Conservation (phyloP, 2,329 filamentous ascomycete species). For the Diaporthe sp. region DNA sequence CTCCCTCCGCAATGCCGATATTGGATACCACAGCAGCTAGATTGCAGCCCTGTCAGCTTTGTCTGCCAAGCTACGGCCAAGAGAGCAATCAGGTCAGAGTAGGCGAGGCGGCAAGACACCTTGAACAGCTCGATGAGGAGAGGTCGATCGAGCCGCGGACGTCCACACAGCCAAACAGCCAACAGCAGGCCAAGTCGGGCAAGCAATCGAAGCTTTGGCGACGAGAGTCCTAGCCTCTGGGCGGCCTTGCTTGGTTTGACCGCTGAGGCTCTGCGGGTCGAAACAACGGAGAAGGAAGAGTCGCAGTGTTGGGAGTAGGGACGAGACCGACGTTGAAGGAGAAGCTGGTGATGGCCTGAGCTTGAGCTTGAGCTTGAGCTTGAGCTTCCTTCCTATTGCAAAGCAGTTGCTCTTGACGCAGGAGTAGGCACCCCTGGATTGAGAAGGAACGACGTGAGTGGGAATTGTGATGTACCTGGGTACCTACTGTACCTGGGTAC, state of each 20-base stretch:
- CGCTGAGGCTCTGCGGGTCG: neutral
- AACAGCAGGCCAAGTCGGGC: conserved; percentile 6
- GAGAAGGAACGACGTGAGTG: neutral
- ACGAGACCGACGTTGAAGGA: neutral
- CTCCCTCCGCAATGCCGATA: neutral
- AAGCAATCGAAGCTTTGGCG: neutral
- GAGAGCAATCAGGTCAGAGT: neutral
- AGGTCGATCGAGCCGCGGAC: neutral
- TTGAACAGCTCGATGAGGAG: neutral
- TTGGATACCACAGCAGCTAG: conserved; percentile 15
- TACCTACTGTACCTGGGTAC: neutral
- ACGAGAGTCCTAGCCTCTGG: conserved; percentile 4
- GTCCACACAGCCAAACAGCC: neutral
- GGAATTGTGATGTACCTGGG: neutral
- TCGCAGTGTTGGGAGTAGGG: neutral
- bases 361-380: neutral
- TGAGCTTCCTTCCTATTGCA: neutral
- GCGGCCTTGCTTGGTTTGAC: conserved; percentile 6
- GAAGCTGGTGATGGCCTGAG: neutral
- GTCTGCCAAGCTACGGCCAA: conserved; percentile 16
- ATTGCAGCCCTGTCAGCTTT: conserved; percentile 20
- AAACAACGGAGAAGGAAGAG: neutral
- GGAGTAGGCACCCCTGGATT: neutral
- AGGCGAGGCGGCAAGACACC: neutral
- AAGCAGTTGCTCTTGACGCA: neutral